These are phyloP conservation scores for Aspergillus sp. DNA, from an alignment of 2,329 filamentous ascomycete genomes.

Conservation along the genomic window DNA sequence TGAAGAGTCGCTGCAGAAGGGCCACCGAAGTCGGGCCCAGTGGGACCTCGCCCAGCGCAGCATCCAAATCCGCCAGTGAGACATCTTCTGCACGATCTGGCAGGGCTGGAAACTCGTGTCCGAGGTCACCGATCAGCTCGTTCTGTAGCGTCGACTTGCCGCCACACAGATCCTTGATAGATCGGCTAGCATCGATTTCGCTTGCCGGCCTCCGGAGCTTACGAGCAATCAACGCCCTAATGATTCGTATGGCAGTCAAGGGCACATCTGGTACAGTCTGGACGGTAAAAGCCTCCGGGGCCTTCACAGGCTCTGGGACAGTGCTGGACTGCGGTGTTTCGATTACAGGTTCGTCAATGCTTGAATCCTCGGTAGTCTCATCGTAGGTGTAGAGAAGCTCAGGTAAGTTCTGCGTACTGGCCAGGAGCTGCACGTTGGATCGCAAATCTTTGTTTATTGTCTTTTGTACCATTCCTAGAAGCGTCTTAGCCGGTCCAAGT, in stretches of 20 bases:
- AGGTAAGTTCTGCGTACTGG: not conserved
- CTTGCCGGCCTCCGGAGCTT: slow-evolving; percentile 3
- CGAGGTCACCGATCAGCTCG: slow-evolving; percentile 7
- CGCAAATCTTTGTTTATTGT: not conserved
- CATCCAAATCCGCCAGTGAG: not conserved
- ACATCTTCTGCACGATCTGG: slow-evolving; percentile 1
- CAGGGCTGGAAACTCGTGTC: not conserved
- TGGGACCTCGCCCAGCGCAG: not conserved
- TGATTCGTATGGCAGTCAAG: not conserved
- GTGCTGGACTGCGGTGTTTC: not conserved
- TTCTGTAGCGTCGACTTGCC: slow-evolving; percentile 7
- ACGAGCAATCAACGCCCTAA: slow-evolving; percentile 1
- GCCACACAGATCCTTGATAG: slow-evolving; percentile 1
- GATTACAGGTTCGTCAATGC: not conserved
- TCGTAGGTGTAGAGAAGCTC: slow-evolving; percentile 2
- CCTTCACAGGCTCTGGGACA: not conserved
- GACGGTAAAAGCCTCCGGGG: not conserved
- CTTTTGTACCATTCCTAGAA: slow-evolving; percentile 5
- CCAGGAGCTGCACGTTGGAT: not conserved
- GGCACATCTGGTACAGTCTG: not conserved
- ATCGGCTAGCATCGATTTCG: not conserved
- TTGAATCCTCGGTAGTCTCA: not conserved
- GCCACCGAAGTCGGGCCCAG: not conserved
- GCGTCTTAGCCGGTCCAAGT: not conserved
- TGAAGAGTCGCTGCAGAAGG: slow-evolving; percentile 1